A percentile compares a stretch with the other conserved stretches of the same genome.
Conservation (phyloP, 73 alveolate genomes). For the Breviolum minutum region DNA sequence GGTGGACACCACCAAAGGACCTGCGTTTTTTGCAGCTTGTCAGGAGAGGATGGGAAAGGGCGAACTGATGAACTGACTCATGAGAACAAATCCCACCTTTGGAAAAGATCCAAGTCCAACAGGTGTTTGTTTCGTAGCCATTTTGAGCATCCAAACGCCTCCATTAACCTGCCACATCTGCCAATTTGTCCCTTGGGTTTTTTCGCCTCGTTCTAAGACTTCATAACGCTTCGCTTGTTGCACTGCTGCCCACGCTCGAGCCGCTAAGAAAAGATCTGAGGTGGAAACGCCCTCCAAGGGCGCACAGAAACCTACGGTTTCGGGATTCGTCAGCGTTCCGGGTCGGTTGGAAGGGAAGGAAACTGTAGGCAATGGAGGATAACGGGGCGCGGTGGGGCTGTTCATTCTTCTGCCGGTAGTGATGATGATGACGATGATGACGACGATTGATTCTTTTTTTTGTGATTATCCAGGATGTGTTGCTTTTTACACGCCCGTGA, state of each 20-base stretch:
- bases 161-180: background rate
- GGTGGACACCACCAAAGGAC: background rate
- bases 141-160: background rate
- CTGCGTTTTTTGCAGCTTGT: background rate
- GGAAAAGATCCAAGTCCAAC: background rate
- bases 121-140: background rate
- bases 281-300: conserved; percentile 20
- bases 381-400: too few species aligned
- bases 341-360: background rate
- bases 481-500: too few species aligned
- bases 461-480: too few species aligned
- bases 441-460: too few species aligned
- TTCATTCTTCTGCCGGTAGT: too few species aligned
- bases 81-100: too few species aligned
- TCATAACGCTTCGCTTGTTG: conserved; percentile 33
- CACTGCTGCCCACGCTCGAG: conserved; percentile 39
- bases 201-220: conserved; percentile 10
- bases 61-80: background rate
- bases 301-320: conserved; percentile 57
- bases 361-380: too few species aligned
- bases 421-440: too few species aligned
- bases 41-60: background rate
- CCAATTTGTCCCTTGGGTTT: background rate
- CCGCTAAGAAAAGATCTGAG: conserved; percentile 33
- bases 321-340: too few species aligned